Conservation (phyloP, 345 rosid species). For the Salix exigua region DNA sequence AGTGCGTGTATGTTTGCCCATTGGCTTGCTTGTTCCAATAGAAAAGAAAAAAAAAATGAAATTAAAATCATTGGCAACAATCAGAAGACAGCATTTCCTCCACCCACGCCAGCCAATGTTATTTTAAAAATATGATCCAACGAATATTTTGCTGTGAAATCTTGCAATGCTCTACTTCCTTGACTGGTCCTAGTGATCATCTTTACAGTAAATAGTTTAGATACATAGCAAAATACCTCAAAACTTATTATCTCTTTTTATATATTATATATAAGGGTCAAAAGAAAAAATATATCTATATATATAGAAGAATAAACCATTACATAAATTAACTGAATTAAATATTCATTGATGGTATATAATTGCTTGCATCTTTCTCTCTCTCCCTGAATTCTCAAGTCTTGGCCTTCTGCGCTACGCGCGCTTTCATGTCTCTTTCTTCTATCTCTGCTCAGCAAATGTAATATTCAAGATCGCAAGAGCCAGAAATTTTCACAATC, state of each 20-base stretch:
- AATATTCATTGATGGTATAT: background rate
- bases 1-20: background rate
- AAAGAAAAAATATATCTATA: background rate
- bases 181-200: slow-evolving; percentile 15
- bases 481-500: slow-evolving; percentile 4
- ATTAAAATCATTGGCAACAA: background rate
- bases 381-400: slow-evolving; percentile 11
- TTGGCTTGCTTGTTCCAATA: background rate
- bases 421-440: background rate
- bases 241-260: slow-evolving; percentile 1
- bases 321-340: slow-evolving; percentile 10
- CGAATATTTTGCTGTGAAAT: slow-evolving; percentile 19
- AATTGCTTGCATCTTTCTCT: background rate
- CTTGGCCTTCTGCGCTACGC: background rate
- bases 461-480: background rate
- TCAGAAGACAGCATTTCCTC: background rate
- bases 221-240: slow-evolving; percentile 13
- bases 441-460: background rate
- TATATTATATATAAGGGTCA: background rate
- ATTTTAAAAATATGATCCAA: slow-evolving; percentile 2
- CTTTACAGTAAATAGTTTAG: slow-evolving; percentile 28
- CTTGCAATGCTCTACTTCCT: slow-evolving; percentile 6
- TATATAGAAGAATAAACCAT: background rate
- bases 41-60: background rate
- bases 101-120: background rate